Conservation (phyloP, 495 filamentous ascomycete species). For the Podospora bellae-mahoneyi region DNA sequence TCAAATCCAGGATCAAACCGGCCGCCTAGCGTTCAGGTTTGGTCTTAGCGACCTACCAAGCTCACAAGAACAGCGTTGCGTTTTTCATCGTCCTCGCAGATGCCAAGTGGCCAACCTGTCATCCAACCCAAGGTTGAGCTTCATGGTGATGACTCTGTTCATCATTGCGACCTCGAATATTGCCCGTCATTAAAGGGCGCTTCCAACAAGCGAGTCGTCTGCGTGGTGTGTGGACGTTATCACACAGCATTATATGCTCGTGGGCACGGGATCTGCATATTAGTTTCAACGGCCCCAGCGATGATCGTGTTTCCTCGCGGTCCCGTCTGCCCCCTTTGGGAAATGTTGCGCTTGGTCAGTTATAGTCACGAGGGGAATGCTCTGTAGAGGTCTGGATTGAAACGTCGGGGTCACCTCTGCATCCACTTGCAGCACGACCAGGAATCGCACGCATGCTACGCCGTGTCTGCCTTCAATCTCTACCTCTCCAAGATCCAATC, state of each 20-base stretch:
- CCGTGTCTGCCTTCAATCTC: slow-evolving; percentile 1
- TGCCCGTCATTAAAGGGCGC: neutral
- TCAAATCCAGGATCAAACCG: slow-evolving; percentile 25
- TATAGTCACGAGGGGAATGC: neutral
- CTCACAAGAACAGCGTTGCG: neutral
- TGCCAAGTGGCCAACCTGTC: neutral
- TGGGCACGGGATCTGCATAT: neutral
- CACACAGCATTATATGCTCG: neutral
- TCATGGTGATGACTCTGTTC: neutral
- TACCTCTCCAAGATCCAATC: slow-evolving; percentile 5
- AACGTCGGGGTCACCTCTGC: neutral
- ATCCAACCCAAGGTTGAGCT: neutral
- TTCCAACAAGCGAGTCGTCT: neutral
- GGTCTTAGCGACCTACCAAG: neutral
- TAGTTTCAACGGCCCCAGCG: neutral
- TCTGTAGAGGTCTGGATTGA: neutral
- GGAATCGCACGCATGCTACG: slow-evolving; percentile 1
- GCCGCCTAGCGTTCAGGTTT: slow-evolving; percentile 2
- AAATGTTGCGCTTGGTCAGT: slow-evolving; percentile 2
- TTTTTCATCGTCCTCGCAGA: neutral
- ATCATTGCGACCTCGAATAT: neutral
- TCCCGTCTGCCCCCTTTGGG: neutral
- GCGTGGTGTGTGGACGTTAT: neutral
- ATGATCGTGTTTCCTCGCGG: neutral
- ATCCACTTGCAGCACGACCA: slow-evolving; percentile 11